Evolutionary conservation across 768 basidiomycete genomes (phyloP).

Genomic region (Agrocybe chaxingu): DNA sequence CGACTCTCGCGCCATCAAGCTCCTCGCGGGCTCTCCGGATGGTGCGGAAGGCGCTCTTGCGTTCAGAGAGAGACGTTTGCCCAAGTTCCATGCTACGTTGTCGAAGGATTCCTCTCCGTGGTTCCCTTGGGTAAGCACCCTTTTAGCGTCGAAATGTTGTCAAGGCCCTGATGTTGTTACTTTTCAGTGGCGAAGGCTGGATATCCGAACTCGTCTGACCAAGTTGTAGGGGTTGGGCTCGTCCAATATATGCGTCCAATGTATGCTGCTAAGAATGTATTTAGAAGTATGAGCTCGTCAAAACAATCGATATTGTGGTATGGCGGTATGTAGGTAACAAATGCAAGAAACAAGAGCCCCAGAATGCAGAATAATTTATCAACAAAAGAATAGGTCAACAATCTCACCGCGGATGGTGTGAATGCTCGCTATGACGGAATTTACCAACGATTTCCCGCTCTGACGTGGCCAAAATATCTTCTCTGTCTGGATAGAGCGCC

Average conservation of each 20-base stretch:
- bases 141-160: not conserved
- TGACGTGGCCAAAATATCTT: conserved; percentile 48
- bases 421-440: conserved; percentile 20
- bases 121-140: conserved; percentile 49
- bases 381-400: no score
- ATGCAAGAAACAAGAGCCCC: no score
- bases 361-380: no score
- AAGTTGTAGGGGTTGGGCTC: conserved; percentile 24
- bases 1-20: conserved; percentile 46
- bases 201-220: conserved; percentile 28
- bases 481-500: conserved; percentile 56
- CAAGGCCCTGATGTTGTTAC: not conserved
- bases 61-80: conserved; percentile 45
- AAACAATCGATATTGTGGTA: no score
- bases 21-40: conserved; percentile 36
- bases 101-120: conserved; percentile 35
- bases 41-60: conserved; percentile 44
- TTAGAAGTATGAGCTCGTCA: no score
- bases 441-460: conserved; percentile 43
- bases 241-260: no score
- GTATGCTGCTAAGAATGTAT: no score
- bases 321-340: no score
- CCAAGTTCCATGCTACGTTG: conserved; percentile 43
- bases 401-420: not conserved
- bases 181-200: conserved; percentile 36